Percentiles rank a stretch among this genome's conserved stretches.
phyloP scores from a whole-genome alignment of 495 filamentous ascomycete genomes.

The Xanthoparmelia taractica region DNA sequence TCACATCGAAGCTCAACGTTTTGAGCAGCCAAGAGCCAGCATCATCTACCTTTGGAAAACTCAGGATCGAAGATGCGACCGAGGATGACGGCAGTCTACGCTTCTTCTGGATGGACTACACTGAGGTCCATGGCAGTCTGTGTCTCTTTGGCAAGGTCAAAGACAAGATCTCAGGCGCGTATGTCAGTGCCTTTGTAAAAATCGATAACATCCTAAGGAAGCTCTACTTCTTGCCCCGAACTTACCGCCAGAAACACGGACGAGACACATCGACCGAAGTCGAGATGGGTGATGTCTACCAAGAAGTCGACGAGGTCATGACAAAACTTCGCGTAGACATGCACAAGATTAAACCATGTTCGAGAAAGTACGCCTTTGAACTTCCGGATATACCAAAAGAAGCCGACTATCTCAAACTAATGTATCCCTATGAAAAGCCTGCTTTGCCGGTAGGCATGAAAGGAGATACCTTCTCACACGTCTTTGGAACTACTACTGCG shows the following conservation, averaged over 20 bases:
- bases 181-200: constrained; percentile 91
- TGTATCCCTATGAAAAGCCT: constrained; percentile 82
- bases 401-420: constrained; percentile 80
- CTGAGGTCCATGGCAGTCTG: constrained; percentile 82
- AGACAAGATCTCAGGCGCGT: constrained; percentile 70
- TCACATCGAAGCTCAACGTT: constrained; percentile 80
- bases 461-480: constrained; percentile 88
- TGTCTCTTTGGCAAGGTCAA: constrained; percentile 95
- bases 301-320: constrained; percentile 82
- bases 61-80: constrained; percentile 68
- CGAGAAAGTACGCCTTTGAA: constrained; percentile 93
- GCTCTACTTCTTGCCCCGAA: constrained; percentile 83
- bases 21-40: constrained; percentile 63
- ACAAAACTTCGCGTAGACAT: constrained; percentile 69
- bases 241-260: constrained; percentile 55
- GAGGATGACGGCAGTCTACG: constrained; percentile 86
- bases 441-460: constrained; percentile 59
- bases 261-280: constrained; percentile 71
- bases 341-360: constrained; percentile 88
- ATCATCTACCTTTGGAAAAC: constrained; percentile 60
- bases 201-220: constrained; percentile 91
- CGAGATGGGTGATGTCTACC: constrained; percentile 80
- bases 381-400: constrained; percentile 80
- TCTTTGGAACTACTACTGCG: constrained; percentile 89
- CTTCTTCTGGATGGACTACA: constrained; percentile 97